These are phyloP conservation scores for Phytopythium mirpurense DNA, from an alignment of 352 stramenopile species.

Conservation along the genomic window DNA sequence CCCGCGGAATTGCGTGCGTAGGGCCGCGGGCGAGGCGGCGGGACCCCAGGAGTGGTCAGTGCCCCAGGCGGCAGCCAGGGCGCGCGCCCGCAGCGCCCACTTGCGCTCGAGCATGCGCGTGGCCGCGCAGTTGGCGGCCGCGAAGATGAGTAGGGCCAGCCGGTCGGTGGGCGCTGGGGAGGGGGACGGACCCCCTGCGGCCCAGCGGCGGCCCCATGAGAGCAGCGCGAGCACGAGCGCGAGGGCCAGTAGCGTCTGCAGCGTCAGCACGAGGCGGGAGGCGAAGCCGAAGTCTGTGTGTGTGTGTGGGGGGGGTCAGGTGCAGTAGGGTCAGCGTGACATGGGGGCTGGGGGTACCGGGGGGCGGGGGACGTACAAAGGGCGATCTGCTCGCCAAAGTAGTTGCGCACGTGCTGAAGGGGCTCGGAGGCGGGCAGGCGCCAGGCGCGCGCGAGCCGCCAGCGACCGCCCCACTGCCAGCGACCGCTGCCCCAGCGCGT, in stretches of 20 bases:
- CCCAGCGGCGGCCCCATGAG: constrained; percentile 5
- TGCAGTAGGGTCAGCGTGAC: no score
- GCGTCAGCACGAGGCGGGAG: constrained; percentile 39
- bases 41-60: constrained; percentile 15
- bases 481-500: constrained; percentile 43
- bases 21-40: constrained; percentile 9
- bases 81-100: constrained; percentile 41
- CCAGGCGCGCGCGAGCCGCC: no score
- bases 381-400: constrained; percentile 77
- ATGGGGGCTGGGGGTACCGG: no score
- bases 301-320: background rate
- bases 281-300: constrained; percentile 57
- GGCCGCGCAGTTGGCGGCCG: constrained; percentile 42
- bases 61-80: constrained; percentile 44
- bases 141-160: constrained; percentile 26
- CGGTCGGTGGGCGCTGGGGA: background rate
- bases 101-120: constrained; percentile 51
- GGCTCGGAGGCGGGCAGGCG: constrained; percentile 34
- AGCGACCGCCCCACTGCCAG: no score
- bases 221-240: constrained; percentile 31
- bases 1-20: constrained; percentile 54
- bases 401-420: constrained; percentile 57
- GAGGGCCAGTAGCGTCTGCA: constrained; percentile 31
- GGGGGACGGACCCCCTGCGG: no score
- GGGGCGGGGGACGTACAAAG: constrained; percentile 42